Base-by-base conservation (phyloP, 768 basidiomycete species). In the Clathrus columnatus region DNA sequence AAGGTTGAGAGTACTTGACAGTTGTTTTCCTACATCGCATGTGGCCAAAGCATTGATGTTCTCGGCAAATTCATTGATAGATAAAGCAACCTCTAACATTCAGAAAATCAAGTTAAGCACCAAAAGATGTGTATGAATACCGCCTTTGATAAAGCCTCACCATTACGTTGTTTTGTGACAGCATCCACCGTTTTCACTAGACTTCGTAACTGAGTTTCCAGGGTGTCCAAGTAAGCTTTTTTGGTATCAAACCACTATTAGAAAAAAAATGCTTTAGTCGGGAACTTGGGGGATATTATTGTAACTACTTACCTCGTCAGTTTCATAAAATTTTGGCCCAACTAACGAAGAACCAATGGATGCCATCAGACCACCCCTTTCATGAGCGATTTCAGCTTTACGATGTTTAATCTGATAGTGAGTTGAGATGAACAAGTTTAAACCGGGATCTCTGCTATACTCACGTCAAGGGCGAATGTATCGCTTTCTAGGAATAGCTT, bases 401-500 rank as follows among this genome's bases (percentile, higher is more conserved):
- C 85, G 75, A 59, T 91, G 91, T 65, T 94, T 95, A 61, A 92
- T 92, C 93, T 91, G 64, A 20, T 53, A 18, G 23, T 14, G 8
- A 21, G 32, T 21, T 7, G 49, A 21, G 18, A 2, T 29, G n/a
- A 54, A 46, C 23, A 43, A 11, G 44, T 41, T 29, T 17, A 4
- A 36, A 43, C 46, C 20, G 14, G 23, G 2, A 45, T 16, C 48
- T 24, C 18, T 49, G 11, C 14, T 18, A 28, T 2, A 72, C 91
- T 68, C 50, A 93, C 91, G 70, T 98, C 96, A 54, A 92, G 71
- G 11, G 86, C 73, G 68, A 98, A 97, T 4, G 80, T 85, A 66
- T 99, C 96, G 63, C 85, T 89, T 67, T 98, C 95, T 64, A 99
- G 71, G 72, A 99, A 98, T 57, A 93, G 65, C 68, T 80, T 85